phyloP scores from a whole-genome alignment of 23 red algal genomes.

The Gracilaria vermiculophylla region DNA sequence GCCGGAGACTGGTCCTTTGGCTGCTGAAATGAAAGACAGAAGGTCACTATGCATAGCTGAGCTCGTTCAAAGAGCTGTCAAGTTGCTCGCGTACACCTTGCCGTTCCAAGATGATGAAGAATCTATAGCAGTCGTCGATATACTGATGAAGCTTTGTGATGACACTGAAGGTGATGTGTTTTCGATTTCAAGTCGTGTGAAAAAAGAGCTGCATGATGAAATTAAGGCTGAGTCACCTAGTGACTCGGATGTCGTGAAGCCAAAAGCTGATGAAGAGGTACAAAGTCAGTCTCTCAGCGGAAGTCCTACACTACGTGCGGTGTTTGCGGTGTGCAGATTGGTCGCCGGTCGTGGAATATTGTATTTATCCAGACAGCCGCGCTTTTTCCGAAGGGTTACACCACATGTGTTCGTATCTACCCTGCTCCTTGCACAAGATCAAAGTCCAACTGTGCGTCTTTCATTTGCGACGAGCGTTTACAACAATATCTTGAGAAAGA shows the following conservation, averaged over 20 bases:
- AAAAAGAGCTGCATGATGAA: background rate
- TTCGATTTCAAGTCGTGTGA: background rate
- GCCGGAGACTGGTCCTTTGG: background rate
- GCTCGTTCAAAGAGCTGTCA: conserved; percentile 22
- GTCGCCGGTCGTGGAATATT: conserved; percentile 35
- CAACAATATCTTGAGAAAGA: conserved; percentile 35
- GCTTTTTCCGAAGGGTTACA: conserved; percentile 19
- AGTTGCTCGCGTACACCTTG: conserved; percentile 48
- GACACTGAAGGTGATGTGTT: conserved; percentile 57
- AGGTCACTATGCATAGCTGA: conserved; percentile 6
- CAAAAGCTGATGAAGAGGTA: background rate
- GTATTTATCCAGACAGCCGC: conserved; percentile 32
- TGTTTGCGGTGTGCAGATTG: conserved; percentile 24
- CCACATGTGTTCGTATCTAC: conserved; percentile 37
- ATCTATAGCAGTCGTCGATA: conserved; percentile 12
- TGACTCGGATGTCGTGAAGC: background rate
- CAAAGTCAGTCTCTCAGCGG: too few relatives aligned
- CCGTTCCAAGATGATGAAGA: conserved; percentile 43
- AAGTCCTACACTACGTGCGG: background rate
- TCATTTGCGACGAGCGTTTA: conserved; percentile 29
- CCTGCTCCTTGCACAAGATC: conserved; percentile 55
- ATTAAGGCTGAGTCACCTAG: background rate
- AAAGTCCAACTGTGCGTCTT: conserved; percentile 35
- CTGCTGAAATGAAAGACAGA: background rate
- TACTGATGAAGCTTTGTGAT: conserved; percentile 11